Evolutionary conservation across 2,329 filamentous ascomycete genomes (phyloP), one percentile per base, ranked within the genome.

Genomic region (Sporothrix variecibatus): DNA sequence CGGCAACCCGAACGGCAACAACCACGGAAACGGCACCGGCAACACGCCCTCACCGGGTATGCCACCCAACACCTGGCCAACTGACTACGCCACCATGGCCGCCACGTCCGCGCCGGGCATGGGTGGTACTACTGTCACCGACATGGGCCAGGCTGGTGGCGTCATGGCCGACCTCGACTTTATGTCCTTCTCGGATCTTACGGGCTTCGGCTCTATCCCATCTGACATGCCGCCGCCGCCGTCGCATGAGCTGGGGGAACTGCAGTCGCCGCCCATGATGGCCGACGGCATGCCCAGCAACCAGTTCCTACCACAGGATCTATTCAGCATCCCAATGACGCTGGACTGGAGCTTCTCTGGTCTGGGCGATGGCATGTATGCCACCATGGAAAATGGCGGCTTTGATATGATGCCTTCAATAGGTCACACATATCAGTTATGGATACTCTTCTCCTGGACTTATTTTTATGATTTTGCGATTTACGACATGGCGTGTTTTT

Each of bases 321-420:
- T 98, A 34, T 99, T 96, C 90, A 93, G 95, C 81, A 91, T 98
- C 89, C 95, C 95, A 1, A 97, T 97, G 91, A 97, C 94, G 2
- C 87, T 98, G 28, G 95, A 98, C 80, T 98, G 95, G 94, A 94
- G 89, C 79, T 91, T 89, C 88, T 89, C 89, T 1, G 89, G 91
- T 81, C 90, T 91, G 86, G 90, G 88, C 43, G 89, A 89, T n/a
- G 89, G 89, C 11, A 85, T 86, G 2, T 91, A 91, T 77, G 89
- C 89, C 12, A 87, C 87, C 34, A 89, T 91, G 56, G 89, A 91
- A 79, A 91, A 91, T 76, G 89, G 89, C 6, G 87, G 86, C 74
- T 87, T 86, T 78, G 83, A 82, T n/a, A 38, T 74, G 60, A 58
- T 71, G 64, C 56, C 56, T 0, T 74, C 26, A 6, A 6, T 56